These are phyloP conservation scores for Colletotrichum sp. DNA, from an alignment of 2,329 filamentous ascomycete genomes.

Conservation along the genomic window DNA sequence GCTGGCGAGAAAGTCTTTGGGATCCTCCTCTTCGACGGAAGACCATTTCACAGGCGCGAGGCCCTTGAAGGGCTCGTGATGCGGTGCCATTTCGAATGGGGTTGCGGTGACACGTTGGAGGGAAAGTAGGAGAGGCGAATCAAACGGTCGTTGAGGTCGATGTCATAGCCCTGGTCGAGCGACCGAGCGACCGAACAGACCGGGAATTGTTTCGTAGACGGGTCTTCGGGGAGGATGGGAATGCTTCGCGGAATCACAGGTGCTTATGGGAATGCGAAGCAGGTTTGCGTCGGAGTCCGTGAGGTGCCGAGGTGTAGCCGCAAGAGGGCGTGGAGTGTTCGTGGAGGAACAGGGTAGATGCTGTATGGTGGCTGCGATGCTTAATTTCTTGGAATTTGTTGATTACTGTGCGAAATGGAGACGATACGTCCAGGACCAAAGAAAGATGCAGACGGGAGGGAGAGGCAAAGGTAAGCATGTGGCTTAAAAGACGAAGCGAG, in stretches of 20 bases:
- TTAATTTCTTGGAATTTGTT: neutral
- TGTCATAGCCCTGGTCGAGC: conserved; percentile 10
- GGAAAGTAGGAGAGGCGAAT: neutral
- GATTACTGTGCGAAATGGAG: neutral
- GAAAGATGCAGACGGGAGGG: neutral
- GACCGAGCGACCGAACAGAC: neutral
- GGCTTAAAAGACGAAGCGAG: neutral
- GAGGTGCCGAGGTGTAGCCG: neutral
- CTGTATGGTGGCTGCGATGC: neutral
- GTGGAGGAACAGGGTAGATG: conserved; percentile 13
- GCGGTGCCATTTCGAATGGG: conserved; percentile 49
- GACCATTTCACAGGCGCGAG: conserved; percentile 62
- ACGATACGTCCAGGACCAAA: neutral
- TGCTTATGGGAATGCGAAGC: neutral
- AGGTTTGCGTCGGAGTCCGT: neutral
- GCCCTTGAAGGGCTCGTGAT: conserved; percentile 63
- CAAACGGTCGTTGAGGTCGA: neutral
- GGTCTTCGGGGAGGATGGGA: neutral
- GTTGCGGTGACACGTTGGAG: neutral
- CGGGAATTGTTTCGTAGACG: neutral
- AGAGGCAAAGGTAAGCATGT: neutral
- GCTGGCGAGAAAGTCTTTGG: conserved; percentile 57
- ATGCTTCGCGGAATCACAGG: neutral
- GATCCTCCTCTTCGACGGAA: conserved; percentile 46
- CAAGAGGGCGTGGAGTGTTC: neutral